Evolutionary conservation across 148 eudicot species (phyloP), one percentile per base, ranked within the genome.

Genomic region (Fagopyrum homotropicum): DNA sequence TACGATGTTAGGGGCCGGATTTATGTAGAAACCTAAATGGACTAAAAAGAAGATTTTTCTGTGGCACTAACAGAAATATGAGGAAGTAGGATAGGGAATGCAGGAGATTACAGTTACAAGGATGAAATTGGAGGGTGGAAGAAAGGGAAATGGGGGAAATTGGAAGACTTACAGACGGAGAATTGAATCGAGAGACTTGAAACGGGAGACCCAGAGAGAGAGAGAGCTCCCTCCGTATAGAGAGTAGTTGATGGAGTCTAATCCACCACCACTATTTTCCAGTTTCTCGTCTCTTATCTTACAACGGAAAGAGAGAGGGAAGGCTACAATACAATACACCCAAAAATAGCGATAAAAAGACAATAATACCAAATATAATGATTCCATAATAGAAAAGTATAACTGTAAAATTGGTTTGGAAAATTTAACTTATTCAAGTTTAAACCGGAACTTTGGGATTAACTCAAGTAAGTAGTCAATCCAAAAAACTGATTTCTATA

Each of bases 231-330:
- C 71, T 8, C 71, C 46, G 46, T 8, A 17, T 14, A 35, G 4
- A 43, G 46, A 66, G 35, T 66, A 15, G 71, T 66, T 63, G 69
- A 49, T 49, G 52, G 69, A 12, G 69, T 63, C 6, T 29, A 29
- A 35, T 5, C 40, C 43, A 6, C 22, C 2, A 9, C 1, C 17
- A 35, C 46, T 66, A 45, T 66, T 66, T 66, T 43, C 3, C 16
- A 6, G 71, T 40, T 66, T 66, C 43, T 66, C 45, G 10, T 40
- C 17, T 66, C 71, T 66, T 66, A 66, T 66, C 70, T 35, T 35
- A 35, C 40, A 35, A 35, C 40, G 40, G 40, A 35, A 1, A 35
- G 40, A 35, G 26, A 22, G 26, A 22, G 26, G 26, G 26, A 22
- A 22, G 26, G 26, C 26, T 22, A 22, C 26, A 22, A 22, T 22